Evolutionary conservation across 2,329 filamentous ascomycete species (phyloP).

Genomic region (Lachnellula cervina): DNA sequence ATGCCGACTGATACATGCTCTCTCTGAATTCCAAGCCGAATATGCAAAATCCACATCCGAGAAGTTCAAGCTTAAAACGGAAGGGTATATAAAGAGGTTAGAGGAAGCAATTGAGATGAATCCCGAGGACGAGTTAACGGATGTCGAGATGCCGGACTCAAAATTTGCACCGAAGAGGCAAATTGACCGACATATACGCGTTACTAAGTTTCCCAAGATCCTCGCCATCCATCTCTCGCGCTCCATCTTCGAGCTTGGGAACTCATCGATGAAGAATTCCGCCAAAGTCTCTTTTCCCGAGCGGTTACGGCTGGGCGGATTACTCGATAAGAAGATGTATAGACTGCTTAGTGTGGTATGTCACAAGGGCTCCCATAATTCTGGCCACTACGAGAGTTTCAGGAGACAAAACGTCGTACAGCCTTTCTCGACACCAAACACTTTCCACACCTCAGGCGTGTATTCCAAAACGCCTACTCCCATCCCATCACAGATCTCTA

Average conservation of each 20-base stretch:
- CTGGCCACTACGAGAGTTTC: constrained; percentile 96
- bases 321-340: constrained; percentile 75
- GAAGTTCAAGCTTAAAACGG: constrained; percentile 45
- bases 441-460: constrained; percentile 69
- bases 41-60: constrained; percentile 50
- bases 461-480: constrained; percentile 41
- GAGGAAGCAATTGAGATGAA: constrained; percentile 68
- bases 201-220: constrained; percentile 83
- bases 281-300: constrained; percentile 94
- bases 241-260: constrained; percentile 79
- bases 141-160: constrained; percentile 68
- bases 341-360: constrained; percentile 82
- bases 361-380: constrained; percentile 93
- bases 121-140: constrained; percentile 71
- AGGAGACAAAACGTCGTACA: constrained; percentile 74
- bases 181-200: constrained; percentile 83
- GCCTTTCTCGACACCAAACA: constrained; percentile 77
- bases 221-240: constrained; percentile 88
- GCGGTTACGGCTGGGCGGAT: constrained; percentile 71
- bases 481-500: constrained; percentile 25
- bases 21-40: constrained; percentile 56
- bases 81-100: constrained; percentile 59
- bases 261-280: constrained; percentile 82
- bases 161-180: constrained; percentile 72
- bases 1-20: constrained; percentile 79